phyloP scores from a whole-genome alignment of 805 yeast genomes.

The Clavispora santaluciae region DNA sequence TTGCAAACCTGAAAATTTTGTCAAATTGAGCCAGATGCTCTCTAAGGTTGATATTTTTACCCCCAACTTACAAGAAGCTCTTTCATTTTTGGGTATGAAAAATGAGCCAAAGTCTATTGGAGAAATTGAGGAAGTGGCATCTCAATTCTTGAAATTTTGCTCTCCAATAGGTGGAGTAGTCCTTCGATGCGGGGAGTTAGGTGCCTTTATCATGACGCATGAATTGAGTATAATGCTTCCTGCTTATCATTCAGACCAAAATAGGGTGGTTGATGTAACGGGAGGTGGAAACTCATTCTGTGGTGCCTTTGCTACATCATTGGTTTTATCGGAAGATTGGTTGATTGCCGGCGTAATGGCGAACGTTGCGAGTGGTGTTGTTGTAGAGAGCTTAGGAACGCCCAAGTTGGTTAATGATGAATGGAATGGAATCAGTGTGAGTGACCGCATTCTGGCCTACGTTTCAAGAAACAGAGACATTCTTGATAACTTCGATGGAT shows the following conservation, averaged over 20 bases:
- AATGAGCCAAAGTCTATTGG: slow-evolving; percentile 36
- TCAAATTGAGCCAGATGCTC: slow-evolving; percentile 32
- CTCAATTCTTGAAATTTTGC: slow-evolving; percentile 25
- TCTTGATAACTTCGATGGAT: slow-evolving; percentile 2
- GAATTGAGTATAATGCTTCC: slow-evolving; percentile 48
- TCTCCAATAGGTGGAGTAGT: slow-evolving; percentile 47
- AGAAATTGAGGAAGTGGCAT: slow-evolving; percentile 30
- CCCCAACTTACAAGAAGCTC: slow-evolving; percentile 85
- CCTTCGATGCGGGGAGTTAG: slow-evolving; percentile 71
- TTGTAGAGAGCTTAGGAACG: slow-evolving; percentile 77
- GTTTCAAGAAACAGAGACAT: slow-evolving; percentile 11
- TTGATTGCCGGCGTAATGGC: slow-evolving; percentile 60
- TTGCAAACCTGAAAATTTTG: slow-evolving; percentile 48
- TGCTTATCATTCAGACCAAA: slow-evolving; percentile 58
- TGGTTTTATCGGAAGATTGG: slow-evolving; percentile 47
- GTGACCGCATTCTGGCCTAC: slow-evolving; percentile 43
- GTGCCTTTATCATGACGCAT: slow-evolving; percentile 48
- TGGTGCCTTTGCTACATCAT: slow-evolving; percentile 50
- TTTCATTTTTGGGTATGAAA: slow-evolving; percentile 49
- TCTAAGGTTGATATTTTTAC: slow-evolving; percentile 55
- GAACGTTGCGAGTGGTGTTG: slow-evolving; percentile 71
- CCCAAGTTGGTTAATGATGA: slow-evolving; percentile 41
- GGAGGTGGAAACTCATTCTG: slow-evolving; percentile 45
- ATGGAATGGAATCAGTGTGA: slow-evolving; percentile 59
- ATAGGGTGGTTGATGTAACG: slow-evolving; percentile 36